phyloP scores from a whole-genome alignment of 2,329 filamentous ascomycete genomes.

The Orbilia quercus region DNA sequence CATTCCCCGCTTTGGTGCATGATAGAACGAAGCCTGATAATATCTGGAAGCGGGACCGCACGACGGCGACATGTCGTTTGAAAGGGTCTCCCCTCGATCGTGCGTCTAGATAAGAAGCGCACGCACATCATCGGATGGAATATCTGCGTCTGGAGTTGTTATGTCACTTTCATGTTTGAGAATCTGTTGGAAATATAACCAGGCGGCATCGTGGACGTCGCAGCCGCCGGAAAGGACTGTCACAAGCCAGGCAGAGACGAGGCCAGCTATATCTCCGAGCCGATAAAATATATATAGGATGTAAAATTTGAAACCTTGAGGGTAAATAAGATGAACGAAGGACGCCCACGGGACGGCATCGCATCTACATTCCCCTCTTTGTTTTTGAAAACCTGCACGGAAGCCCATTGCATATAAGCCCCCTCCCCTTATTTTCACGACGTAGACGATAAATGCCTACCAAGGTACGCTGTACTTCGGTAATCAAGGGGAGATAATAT shows the following conservation, averaged over 20 bases:
- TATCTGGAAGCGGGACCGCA: slow-evolving; percentile 22
- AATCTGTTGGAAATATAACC: neutral
- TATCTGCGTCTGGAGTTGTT: neutral
- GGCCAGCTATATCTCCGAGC: neutral
- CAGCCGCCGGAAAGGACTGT: neutral
- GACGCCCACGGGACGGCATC: slow-evolving; percentile 12
- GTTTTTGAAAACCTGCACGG: slow-evolving; percentile 17
- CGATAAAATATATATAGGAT: neutral
- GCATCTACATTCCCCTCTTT: slow-evolving; percentile 47
- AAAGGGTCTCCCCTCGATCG: neutral
- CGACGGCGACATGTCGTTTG: slow-evolving; percentile 15
- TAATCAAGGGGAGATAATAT: slow-evolving; percentile 15
- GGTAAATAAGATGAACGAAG: slow-evolving; percentile 18
- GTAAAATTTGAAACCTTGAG: neutral
- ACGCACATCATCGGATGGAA: slow-evolving; percentile 1
- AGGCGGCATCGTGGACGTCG: neutral
- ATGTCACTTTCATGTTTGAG: neutral
- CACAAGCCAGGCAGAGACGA: slow-evolving; percentile 3
- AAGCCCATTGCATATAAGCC: too few species aligned
- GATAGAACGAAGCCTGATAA: slow-evolving; percentile 9
- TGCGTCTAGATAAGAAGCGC: neutral
- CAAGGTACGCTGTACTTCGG: slow-evolving; percentile 35
- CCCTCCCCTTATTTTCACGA: slow-evolving; percentile 16
- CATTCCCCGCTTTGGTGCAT: slow-evolving; percentile 35
- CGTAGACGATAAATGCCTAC: slow-evolving; percentile 19